Evolutionary conservation across 108 stramenopile genomes (phyloP), one percentile per base, ranked within the genome.

Genomic region (Chaetoceros tenuissimus): DNA sequence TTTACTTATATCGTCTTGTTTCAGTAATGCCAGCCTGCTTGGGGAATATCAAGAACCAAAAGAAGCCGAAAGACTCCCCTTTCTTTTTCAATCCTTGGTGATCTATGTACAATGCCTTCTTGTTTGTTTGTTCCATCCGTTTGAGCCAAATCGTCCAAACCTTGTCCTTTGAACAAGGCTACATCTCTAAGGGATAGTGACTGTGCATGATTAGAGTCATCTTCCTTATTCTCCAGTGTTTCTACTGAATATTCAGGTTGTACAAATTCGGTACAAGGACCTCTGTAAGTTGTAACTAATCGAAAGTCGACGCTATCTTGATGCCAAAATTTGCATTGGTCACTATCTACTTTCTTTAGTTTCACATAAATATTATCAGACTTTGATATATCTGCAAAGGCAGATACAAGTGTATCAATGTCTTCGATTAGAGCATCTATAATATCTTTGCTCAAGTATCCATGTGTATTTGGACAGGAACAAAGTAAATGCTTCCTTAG

Each of bases 1-100:
- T n/a, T n/a, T n/a, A n/a, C n/a, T n/a, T n/a, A n/a, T n/a, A n/a
- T n/a, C n/a, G n/a, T n/a, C n/a, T n/a, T n/a, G n/a, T n/a, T n/a
- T n/a, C n/a, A 40, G 13, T 40, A 57, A 57, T 57, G 56, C 56
- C 56, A 57, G 19, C 56, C 56, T 46, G 23, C 40, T 46, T 57
- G 56, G 8, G 56, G 56, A 21, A 57, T 44, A 44, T 57, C 56
- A 57, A 57, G 31, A 57, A 57, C 34, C 20, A 57, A 40, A 19
- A 57, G 10, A 20, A 57, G 20, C 21, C 56, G 56, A 44, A 40
- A 40, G 2, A 24, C 44, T 7, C 56, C 44, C 21, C 40, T 46
- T 10, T 40, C 34, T 20, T 57, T 21, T 2, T 40, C 31, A 46
- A 57, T 46, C 21, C 56, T 27, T 2, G 56, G 56, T 16, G 56